Conservation (phyloP, 2,329 filamentous ascomycete genomes). For the Fusarium sp. region DNA sequence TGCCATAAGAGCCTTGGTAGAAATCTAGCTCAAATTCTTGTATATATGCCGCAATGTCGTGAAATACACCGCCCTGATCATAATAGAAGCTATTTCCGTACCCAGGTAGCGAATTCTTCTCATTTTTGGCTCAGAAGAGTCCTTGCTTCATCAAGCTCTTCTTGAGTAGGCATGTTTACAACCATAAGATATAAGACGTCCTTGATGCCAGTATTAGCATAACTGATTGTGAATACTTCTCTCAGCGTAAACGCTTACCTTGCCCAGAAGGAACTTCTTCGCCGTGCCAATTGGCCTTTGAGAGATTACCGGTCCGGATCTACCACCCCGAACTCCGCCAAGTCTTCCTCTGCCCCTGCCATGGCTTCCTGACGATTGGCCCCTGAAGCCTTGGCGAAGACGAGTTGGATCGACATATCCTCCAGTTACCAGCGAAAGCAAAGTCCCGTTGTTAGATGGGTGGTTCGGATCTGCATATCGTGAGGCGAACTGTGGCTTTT, state of each 20-base stretch:
- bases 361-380: neutral
- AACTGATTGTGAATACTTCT: fast-evolving
- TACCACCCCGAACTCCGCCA: neutral
- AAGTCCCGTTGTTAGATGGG: constrained; percentile 14
- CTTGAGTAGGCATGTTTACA: constrained; percentile 13
- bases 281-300: constrained; percentile 10
- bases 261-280: constrained; percentile 20
- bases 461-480: constrained; percentile 22
- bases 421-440: constrained; percentile 16
- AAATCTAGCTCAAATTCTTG: too few species aligned
- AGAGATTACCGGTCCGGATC: neutral
- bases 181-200: constrained; percentile 25
- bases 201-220: neutral
- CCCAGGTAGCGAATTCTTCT: fast-evolving
- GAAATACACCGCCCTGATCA: too few species aligned
- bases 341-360: neutral
- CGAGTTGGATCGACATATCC: constrained; percentile 14
- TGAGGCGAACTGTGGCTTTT: constrained; percentile 14
- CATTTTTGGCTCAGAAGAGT: neutral
- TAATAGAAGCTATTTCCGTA: too few species aligned
- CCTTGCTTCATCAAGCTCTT: constrained; percentile 14
- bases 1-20: too few species aligned
- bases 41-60: too few species aligned
- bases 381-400: neutral
- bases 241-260: neutral